Evolutionary conservation across 2,329 filamentous ascomycete genomes (phyloP), one percentile per base, ranked within the genome.

Genomic region (Botrytis paeoniae): DNA sequence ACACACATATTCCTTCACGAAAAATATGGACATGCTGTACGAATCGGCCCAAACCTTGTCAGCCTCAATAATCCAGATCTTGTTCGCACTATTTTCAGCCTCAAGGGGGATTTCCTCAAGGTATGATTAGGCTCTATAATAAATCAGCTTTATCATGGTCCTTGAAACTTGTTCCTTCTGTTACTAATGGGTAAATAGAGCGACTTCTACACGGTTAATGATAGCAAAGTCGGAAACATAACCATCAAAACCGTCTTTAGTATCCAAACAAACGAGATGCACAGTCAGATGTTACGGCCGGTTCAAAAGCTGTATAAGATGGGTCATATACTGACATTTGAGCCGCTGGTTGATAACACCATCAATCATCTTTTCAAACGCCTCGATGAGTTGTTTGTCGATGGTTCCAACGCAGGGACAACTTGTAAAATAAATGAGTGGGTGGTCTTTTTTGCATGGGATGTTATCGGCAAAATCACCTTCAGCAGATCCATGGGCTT

Each of bases 401-500:
- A 80, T 37, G 77, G 68, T 4, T 41, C 73, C 72, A 74, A 75
- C 1, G 54, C 60, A 10, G 70, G 61, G 25, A 65, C 8, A 3
- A 5, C 20, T 6, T 83, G 81, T 70, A 78, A 83, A 29, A 77
- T 86, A 16, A 83, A 82, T 7, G 77, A 83, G 54, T 86, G 84
- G 83, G 76, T 85, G 18, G 51, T 78, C 16, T 85, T 74, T 59
- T 83, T 81, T 73, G 78, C 82, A 12, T 83, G 81, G 76, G 83
- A 84, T 74, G 80, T 83, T 2, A 81, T 84, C 74, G 80, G 80
- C 22, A 78, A 82, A 64, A 68, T 84, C n/a, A 82, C 81, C n/a
- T 84, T 83, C 63, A 80, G 81, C 25, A 79, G 77, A 10, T 79
- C 81, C 61, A 83, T 83, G 75, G 82, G 83, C 7, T 84, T 83